Evolutionary conservation across 1,284 basidiomycete species (phyloP).

Genomic region (Inonotus hispidus): DNA sequence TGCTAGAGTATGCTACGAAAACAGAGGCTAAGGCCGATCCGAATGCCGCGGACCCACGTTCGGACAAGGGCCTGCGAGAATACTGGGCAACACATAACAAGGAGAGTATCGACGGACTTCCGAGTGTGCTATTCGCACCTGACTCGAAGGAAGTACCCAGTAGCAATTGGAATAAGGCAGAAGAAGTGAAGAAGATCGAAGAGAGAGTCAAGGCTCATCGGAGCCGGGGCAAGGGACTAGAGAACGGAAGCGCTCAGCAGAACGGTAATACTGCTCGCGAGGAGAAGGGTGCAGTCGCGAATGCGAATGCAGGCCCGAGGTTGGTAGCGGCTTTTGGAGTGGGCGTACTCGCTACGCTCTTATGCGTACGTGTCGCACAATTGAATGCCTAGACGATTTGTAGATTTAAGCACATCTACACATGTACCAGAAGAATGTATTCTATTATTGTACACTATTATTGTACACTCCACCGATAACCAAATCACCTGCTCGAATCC

Average conservation of each 20-base stretch:
- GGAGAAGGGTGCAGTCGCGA: background rate
- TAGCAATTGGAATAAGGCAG: conserved; percentile 21
- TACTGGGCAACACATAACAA: conserved; percentile 42
- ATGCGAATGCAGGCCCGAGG: background rate
- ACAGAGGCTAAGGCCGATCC: conserved; percentile 24
- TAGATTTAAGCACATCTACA: background rate
- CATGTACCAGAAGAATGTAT: background rate
- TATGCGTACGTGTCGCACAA: background rate
- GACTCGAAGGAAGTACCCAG: conserved; percentile 16
- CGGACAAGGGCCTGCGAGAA: conserved; percentile 33
- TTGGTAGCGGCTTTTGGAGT: conserved; percentile 1
- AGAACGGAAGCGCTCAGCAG: background rate
- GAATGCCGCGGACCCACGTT: conserved; percentile 12
- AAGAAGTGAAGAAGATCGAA: background rate
- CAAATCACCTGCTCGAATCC: too few relatives aligned
- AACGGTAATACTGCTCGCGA: background rate
- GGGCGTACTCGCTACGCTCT: background rate
- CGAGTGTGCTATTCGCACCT: conserved; percentile 31
- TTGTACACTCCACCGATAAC: too few relatives aligned
- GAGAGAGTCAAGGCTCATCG: background rate
- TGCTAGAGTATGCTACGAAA: background rate
- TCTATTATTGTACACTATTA: too few relatives aligned
- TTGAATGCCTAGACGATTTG: background rate
- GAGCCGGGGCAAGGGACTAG: background rate
- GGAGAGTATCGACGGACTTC: conserved; percentile 40